Conservation (phyloP, 352 stramenopile genomes). For the Phytophthora idaei region DNA sequence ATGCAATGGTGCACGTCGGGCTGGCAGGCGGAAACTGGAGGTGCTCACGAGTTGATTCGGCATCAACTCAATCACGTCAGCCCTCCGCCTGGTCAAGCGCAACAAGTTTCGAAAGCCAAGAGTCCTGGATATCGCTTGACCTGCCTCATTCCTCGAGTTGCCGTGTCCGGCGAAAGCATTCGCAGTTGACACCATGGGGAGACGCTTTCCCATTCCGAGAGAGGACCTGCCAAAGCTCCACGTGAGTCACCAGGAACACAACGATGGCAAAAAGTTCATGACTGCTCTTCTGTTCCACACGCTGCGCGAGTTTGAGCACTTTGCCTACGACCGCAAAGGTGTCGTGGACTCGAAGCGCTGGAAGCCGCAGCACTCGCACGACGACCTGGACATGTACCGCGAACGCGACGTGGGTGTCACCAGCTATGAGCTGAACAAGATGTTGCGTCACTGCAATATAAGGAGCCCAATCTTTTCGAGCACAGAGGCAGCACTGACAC, state of each 20-base stretch:
- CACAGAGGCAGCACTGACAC: slow-evolving; percentile 26
- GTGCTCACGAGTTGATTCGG: slow-evolving; percentile 2
- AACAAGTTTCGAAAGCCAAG: neutral
- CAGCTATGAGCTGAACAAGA: slow-evolving; percentile 26
- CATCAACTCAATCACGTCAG: neutral
- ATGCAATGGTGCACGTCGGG: slow-evolving; percentile 15
- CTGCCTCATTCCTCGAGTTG: slow-evolving; percentile 27
- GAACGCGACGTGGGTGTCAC: slow-evolving; percentile 41
- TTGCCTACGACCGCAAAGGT: slow-evolving; percentile 32
- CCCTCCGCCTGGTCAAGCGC: neutral
- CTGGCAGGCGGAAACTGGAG: slow-evolving; percentile 23
- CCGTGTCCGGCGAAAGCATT: slow-evolving; percentile 10
- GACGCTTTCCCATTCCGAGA: slow-evolving; percentile 49
- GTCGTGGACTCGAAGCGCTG: slow-evolving; percentile 46
- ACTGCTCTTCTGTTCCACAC: slow-evolving; percentile 41
- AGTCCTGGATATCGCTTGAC: neutral
- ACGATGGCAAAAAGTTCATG: slow-evolving; percentile 41
- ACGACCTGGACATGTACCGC: slow-evolving; percentile 52
- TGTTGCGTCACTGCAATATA: slow-evolving; percentile 27
- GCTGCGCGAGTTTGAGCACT: slow-evolving; percentile 48
- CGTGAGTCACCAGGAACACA: slow-evolving; percentile 38
- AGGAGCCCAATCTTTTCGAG: slow-evolving; percentile 27
- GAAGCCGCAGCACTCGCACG: slow-evolving; percentile 42
- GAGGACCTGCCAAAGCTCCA: slow-evolving; percentile 40
- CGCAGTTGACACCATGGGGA: slow-evolving; percentile 27